Base-by-base conservation (phyloP, 352 stramenopile species). In the Lagenidium sp. region DNA sequence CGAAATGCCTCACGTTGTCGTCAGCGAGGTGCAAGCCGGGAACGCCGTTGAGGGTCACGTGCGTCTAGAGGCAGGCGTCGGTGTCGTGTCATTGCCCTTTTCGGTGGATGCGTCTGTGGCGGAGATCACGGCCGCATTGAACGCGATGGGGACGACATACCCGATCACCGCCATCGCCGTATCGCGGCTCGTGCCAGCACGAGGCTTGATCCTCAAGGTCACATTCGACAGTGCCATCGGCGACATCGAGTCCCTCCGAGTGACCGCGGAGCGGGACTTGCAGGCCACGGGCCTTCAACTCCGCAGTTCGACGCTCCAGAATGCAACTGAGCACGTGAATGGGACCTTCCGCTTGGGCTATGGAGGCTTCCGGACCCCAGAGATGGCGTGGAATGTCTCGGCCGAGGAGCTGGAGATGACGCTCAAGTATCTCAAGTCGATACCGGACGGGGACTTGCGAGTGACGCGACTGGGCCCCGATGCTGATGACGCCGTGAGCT, bases 321-420 rank as follows among this genome's bases (percentile, higher is more conserved):
- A 71, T 37, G 74, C 65, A 3, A 63, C 65, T 0, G 20, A 32
- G 10, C 44, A 50, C 6, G 67, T 82, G n/a, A 47, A 41, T 20
- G 76, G 80, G 13, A 55, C 44, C 4, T 89, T 89, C 38, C 15
- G 29, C 6, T 53, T 92, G 5, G 44, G 26, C 0, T 88, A 87
- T 19, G 57, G 53, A 18, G 62, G 61, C 10, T 57, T 83, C 12
- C 53, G 37, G 8, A 86, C 86, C 1, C 66, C 64, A 2, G 50
- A 49, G 18, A 60, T 97, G 21, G 36, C 64, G 6, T 77, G 77
- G 62, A 86, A 96, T 49, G 61, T 85, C n/a, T 84, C 84, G 4
- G 74, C 79, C 12, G 71, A 86, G 36, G 81, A 94, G n/a, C 62
- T 96, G 29, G 68, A 80, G 25, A 53, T 44, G 16, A 69, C 81